phyloP scores from a whole-genome alignment of 805 yeast species.

The Peterozyma toletana region DNA sequence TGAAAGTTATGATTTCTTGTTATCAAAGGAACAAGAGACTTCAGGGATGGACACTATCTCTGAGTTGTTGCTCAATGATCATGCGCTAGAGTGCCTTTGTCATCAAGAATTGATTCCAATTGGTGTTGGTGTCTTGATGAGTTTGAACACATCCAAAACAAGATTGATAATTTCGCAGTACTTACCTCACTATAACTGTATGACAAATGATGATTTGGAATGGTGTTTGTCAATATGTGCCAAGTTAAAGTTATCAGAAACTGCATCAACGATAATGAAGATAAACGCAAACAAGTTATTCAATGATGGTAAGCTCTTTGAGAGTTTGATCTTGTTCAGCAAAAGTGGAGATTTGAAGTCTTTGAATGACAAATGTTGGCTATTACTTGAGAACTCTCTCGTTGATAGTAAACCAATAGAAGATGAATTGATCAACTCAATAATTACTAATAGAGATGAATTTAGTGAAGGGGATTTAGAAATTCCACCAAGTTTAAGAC shows the following conservation, averaged over 20 bases:
- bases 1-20: slow-evolving; percentile 23
- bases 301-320: slow-evolving; percentile 49
- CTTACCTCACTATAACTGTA: slow-evolving; percentile 52
- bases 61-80: slow-evolving; percentile 46
- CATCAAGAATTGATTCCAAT: slow-evolving; percentile 52
- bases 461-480: slow-evolving; percentile 20
- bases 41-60: slow-evolving; percentile 24
- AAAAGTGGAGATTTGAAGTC: slow-evolving; percentile 51
- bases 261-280: slow-evolving; percentile 49
- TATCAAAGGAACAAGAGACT: slow-evolving; percentile 8
- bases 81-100: slow-evolving; percentile 47
- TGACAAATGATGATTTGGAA: slow-evolving; percentile 70
- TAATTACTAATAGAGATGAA: slow-evolving; percentile 30
- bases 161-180: slow-evolving; percentile 44
- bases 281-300: slow-evolving; percentile 39
- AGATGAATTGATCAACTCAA: slow-evolving; percentile 48
- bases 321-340: slow-evolving; percentile 57
- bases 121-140: slow-evolving; percentile 57
- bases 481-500: slow-evolving; percentile 53
- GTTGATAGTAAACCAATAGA: slow-evolving; percentile 43
- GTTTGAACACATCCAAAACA: slow-evolving; percentile 36
- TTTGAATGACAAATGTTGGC: slow-evolving; percentile 47
- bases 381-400: slow-evolving; percentile 54
- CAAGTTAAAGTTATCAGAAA: slow-evolving; percentile 49
- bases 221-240: slow-evolving; percentile 75